Percentiles rank a stretch among this genome's conserved stretches.
These are phyloP conservation scores for Phytopythium helicoides DNA, from an alignment of 352 stramenopile species.

Conservation along the genomic window DNA sequence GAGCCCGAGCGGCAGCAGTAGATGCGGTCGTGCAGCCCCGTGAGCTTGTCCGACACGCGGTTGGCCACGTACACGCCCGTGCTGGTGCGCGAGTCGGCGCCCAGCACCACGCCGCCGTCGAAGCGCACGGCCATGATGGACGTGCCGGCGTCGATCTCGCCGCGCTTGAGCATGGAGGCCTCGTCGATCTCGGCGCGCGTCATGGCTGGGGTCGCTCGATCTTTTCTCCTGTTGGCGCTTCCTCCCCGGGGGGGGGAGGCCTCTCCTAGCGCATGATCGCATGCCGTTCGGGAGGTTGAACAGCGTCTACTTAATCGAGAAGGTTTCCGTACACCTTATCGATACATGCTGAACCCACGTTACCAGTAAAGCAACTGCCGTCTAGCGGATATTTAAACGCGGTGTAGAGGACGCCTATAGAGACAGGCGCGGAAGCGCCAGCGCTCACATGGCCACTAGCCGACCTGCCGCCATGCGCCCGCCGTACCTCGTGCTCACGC, in stretches of 20 bases:
- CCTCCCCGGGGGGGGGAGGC: too few relatives aligned
- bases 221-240: background rate
- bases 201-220: conserved; percentile 11
- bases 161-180: conserved; percentile 72
- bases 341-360: too few relatives aligned
- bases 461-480: background rate
- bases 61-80: conserved; percentile 98
- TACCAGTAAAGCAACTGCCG: too few relatives aligned
- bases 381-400: too few relatives aligned
- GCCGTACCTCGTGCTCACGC: conserved; percentile 4
- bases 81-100: conserved; percentile 93
- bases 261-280: background rate
- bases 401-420: too few relatives aligned
- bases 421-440: too few relatives aligned
- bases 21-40: conserved; percentile 95
- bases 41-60: conserved; percentile 98
- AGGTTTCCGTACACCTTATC: too few relatives aligned
- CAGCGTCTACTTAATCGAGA: too few relatives aligned
- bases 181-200: conserved; percentile 61
- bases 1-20: conserved; percentile 97
- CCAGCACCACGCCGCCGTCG: conserved; percentile 95
- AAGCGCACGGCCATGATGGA: conserved; percentile 98
- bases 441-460: too few relatives aligned
- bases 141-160: conserved; percentile 95
- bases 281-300: too few relatives aligned